phyloP scores from a whole-genome alignment of 2,329 filamentous ascomycete genomes.

The Zasmidium citrigriseum region DNA sequence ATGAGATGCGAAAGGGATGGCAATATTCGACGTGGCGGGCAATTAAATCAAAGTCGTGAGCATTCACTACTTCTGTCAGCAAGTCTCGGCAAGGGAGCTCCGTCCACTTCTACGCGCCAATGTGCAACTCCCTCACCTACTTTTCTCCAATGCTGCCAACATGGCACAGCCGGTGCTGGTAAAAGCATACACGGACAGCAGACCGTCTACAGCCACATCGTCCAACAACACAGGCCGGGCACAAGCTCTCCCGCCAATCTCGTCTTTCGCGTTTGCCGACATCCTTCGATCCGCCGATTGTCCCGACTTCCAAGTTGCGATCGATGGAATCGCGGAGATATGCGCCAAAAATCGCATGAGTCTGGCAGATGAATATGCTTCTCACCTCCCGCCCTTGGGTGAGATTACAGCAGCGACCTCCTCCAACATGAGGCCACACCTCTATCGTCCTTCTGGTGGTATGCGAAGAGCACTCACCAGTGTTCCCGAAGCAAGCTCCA shows the following conservation, averaged over 20 bases:
- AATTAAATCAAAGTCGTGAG: too few species aligned
- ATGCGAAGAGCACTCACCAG: slow-evolving; percentile 44
- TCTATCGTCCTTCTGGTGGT: slow-evolving; percentile 20
- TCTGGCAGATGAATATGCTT: slow-evolving; percentile 63
- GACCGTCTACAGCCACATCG: slow-evolving; percentile 4
- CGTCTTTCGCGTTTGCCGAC: slow-evolving; percentile 34
- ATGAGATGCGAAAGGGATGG: too few species aligned
- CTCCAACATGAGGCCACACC: slow-evolving; percentile 15
- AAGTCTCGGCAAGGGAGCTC: too few species aligned
- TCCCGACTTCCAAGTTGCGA: slow-evolving; percentile 55
- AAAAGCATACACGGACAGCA: slow-evolving; percentile 26
- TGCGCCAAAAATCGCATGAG: slow-evolving; percentile 62
- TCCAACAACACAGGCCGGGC: slow-evolving; percentile 7
- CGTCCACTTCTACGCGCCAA: background rate
- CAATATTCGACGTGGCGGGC: background rate
- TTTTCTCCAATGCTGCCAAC: slow-evolving; percentile 17
- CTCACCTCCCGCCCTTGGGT: slow-evolving; percentile 62
- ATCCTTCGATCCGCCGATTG: slow-evolving; percentile 42
- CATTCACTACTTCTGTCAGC: too few species aligned
- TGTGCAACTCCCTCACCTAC: background rate
- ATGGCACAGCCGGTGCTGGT: slow-evolving; percentile 48
- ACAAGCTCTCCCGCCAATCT: slow-evolving; percentile 32
- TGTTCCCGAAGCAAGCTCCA: slow-evolving; percentile 50
- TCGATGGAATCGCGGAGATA: slow-evolving; percentile 65
- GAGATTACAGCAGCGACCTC: slow-evolving; percentile 48